Conservation (phyloP, 257 asterid genomes). For the Cynanchum wilfordii region DNA sequence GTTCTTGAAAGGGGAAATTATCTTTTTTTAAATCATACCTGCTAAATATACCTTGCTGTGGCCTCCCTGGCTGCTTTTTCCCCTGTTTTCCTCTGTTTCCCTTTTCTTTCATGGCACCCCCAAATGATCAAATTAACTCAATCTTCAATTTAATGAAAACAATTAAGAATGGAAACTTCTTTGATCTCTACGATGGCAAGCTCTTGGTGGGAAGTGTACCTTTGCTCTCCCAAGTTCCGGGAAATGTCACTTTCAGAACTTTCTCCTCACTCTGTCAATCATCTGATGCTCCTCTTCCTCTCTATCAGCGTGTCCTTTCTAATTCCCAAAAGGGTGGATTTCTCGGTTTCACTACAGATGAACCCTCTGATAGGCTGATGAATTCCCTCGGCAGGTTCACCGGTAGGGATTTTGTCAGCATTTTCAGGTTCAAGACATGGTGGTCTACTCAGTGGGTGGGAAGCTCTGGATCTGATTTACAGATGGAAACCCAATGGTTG, state of each 20-base stretch:
- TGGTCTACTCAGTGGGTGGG: slow-evolving; percentile 89
- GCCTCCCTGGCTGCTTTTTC: not conserved
- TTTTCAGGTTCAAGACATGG: slow-evolving; percentile 82
- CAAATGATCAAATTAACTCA: slow-evolving; percentile 29
- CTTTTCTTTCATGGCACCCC: slow-evolving; percentile 43
- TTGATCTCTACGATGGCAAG: slow-evolving; percentile 35
- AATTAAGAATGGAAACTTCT: slow-evolving; percentile 21
- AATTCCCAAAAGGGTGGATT: slow-evolving; percentile 6
- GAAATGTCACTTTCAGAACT: not conserved
- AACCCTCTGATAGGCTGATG: not conserved
- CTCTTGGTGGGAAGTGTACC: slow-evolving; percentile 38
- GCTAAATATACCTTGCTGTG: no score
- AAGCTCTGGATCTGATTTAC: slow-evolving; percentile 57
- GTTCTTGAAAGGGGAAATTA: not conserved
- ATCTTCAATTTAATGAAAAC: slow-evolving; percentile 19
- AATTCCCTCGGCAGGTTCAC: slow-evolving; percentile 52
- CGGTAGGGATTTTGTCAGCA: slow-evolving; percentile 59
- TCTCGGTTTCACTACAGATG: not conserved
- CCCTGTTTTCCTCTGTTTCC: slow-evolving; percentile 16
- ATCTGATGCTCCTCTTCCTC: slow-evolving; percentile 1
- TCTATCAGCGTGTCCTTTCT: slow-evolving; percentile 14
- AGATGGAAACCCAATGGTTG: slow-evolving; percentile 75
- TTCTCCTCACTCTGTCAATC: not conserved
- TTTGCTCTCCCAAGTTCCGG: slow-evolving; percentile 8
- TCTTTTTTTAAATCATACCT: no score